These are phyloP conservation scores for Podosphaera xanthii DNA, from an alignment of 2,329 filamentous ascomycete genomes.

Conservation along the genomic window DNA sequence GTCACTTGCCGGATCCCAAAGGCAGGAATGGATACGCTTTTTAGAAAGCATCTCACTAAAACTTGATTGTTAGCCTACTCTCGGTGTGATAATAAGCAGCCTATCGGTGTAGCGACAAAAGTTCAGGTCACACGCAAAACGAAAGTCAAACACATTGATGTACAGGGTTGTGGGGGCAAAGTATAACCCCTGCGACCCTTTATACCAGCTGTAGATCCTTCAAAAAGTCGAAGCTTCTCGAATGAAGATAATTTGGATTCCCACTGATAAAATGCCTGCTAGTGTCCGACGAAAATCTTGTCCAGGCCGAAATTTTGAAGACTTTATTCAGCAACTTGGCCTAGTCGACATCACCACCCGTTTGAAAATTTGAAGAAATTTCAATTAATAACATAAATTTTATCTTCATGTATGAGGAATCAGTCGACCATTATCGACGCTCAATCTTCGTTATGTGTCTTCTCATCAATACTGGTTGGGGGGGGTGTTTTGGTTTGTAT, in stretches of 20 bases:
- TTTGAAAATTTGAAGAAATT: neutral
- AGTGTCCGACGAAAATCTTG: neutral
- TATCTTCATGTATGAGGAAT: neutral
- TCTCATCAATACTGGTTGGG: neutral
- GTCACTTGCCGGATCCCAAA: neutral
- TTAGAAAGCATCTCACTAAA: neutral
- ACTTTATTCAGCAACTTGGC: neutral
- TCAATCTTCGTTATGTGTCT: neutral
- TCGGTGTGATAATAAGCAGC: neutral
- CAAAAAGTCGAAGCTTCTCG: neutral
- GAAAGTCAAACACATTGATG: neutral
- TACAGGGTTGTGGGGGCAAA: neutral
- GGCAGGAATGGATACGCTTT: neutral
- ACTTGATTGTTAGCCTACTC: neutral
- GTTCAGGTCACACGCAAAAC: too few relatives aligned
- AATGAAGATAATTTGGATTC: neutral
- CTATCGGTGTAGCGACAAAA: neutral
- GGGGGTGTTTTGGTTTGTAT: neutral
- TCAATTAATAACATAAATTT: neutral
- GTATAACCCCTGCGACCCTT: too few relatives aligned
- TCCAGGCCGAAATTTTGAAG: neutral
- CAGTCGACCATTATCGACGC: neutral
- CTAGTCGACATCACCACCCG: neutral
- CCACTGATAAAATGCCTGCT: neutral
- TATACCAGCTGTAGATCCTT: neutral